These are phyloP conservation scores for Vicia villosa DNA, from an alignment of 306 rosid genomes.

Conservation along the genomic window DNA sequence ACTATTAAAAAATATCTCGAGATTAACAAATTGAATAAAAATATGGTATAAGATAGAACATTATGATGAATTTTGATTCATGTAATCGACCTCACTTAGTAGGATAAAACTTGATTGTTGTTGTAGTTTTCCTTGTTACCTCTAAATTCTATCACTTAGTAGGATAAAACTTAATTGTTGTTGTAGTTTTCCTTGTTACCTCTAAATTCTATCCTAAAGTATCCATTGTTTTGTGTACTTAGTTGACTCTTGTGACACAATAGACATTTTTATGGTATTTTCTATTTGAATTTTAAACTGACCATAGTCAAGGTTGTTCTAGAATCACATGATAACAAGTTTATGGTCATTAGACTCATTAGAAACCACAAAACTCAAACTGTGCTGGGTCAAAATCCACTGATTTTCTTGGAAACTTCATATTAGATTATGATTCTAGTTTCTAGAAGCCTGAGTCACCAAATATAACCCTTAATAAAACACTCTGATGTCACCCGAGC, in stretches of 20 bases:
- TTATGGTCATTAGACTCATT: neutral
- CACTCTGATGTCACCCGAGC: conserved; percentile 5
- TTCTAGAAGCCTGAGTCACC: conserved; percentile 4
- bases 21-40: too few species aligned
- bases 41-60: too few species aligned
- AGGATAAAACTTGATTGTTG: too few species aligned
- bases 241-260: conserved; percentile 19
- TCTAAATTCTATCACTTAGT: too few species aligned
- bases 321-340: conserved; percentile 1
- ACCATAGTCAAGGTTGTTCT: neutral
- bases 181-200: too few species aligned
- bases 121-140: too few species aligned
- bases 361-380: conserved; percentile 25
- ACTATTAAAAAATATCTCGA: too few species aligned
- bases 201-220: too few species aligned
- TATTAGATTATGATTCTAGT: neutral
- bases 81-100: too few species aligned
- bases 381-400: conserved; percentile 15
- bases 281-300: conserved; percentile 1
- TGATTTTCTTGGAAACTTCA: conserved; percentile 27
- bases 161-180: too few species aligned
- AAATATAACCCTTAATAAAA: neutral
- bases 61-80: too few species aligned
- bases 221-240: conserved; percentile 15
- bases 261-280: neutral